These are phyloP conservation scores for Phytophthora cryptogea DNA, from an alignment of 352 stramenopile species.

Conservation along the genomic window DNA sequence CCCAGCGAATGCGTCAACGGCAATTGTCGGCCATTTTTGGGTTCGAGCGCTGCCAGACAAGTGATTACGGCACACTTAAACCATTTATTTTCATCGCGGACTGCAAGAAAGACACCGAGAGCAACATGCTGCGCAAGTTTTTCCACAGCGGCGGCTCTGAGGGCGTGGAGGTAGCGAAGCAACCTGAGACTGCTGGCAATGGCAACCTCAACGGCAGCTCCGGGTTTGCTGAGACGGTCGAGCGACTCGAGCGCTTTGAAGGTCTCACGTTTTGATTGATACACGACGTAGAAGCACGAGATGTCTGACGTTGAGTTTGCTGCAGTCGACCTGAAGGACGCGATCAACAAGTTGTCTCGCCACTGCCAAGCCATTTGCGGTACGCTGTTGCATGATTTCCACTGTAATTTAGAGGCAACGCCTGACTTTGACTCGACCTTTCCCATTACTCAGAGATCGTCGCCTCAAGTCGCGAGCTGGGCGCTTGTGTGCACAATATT, in stretches of 20 bases:
- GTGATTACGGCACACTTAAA: constrained; percentile 20
- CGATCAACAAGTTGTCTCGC: constrained; percentile 50
- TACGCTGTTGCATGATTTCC: constrained; percentile 21
- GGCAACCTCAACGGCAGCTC: constrained; percentile 2
- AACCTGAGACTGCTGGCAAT: constrained; percentile 3
- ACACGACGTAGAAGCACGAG: neutral
- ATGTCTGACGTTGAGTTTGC: constrained; percentile 9
- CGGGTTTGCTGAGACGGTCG: constrained; percentile 37
- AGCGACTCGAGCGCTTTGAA: constrained; percentile 47
- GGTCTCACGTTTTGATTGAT: constrained; percentile 16
- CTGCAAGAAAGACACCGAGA: constrained; percentile 1
- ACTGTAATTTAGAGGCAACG: neutral
- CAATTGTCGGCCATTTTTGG: constrained; percentile 18
- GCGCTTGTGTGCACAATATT: constrained; percentile 22
- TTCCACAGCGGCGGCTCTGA: constrained; percentile 40
- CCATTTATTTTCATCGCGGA: constrained; percentile 29
- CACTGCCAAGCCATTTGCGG: constrained; percentile 63
- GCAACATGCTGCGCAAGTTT: constrained; percentile 59
- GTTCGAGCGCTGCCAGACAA: neutral
- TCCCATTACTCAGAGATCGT: constrained; percentile 28
- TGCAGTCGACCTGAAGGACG: constrained; percentile 41
- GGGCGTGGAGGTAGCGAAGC: constrained; percentile 15
- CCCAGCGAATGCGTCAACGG: neutral
- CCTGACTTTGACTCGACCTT: constrained; percentile 5
- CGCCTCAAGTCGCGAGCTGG: constrained; percentile 31